These are phyloP conservation scores for Solanum acaule DNA, from an alignment of 257 asterid species.

Conservation along the genomic window DNA sequence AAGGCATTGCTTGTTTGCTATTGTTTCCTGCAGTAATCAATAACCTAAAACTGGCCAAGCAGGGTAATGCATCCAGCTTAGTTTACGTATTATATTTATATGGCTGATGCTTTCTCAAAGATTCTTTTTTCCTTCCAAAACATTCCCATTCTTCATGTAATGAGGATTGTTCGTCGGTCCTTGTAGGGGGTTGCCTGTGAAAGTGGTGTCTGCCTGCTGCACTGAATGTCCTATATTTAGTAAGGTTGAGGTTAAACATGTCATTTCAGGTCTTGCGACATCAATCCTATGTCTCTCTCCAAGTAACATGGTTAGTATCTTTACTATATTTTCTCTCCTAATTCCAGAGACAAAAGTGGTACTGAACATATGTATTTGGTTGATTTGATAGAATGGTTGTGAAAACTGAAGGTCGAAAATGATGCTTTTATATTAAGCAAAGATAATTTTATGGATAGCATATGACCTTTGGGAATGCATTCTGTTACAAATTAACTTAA, in stretches of 20 bases:
- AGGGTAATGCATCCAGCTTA: background rate
- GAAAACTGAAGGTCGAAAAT: background rate
- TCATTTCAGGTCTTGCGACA: conserved; percentile 74
- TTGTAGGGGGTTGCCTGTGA: conserved; percentile 34
- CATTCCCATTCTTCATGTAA: background rate
- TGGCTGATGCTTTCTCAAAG: conserved; percentile 1
- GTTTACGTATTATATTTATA: background rate
- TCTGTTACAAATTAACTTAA: background rate
- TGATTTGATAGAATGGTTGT: background rate
- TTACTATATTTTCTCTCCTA: background rate
- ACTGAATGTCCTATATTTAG: conserved; percentile 18
- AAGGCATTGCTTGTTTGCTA: background rate
- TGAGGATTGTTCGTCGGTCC: background rate
- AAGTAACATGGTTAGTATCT: conserved; percentile 52
- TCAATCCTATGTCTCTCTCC: conserved; percentile 59
- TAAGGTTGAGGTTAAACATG: conserved; percentile 41
- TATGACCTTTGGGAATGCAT: background rate
- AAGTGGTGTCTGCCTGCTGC: conserved; percentile 24
- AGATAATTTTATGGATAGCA: background rate
- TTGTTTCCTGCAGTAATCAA: background rate
- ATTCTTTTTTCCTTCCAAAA: background rate
- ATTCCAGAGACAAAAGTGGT: background rate
- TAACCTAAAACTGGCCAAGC: background rate
- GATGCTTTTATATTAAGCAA: background rate
- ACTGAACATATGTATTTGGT: background rate